Base-by-base conservation (phyloP, 2,329 filamentous ascomycete species). In the Fusarium sp. region DNA sequence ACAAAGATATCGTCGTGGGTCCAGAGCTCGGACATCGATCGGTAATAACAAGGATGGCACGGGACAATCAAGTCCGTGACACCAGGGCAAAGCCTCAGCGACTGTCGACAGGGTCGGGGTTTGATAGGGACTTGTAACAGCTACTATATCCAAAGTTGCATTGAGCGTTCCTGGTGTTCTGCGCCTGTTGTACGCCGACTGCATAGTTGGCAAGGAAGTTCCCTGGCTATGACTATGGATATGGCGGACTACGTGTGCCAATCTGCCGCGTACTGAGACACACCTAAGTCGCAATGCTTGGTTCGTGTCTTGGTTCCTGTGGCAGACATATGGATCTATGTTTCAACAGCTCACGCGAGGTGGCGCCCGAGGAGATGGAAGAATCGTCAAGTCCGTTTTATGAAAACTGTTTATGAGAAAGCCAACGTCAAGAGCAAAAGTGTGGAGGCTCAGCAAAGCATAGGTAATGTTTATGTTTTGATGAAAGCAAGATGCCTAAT, bases 11-110 rank as follows among this genome's bases (percentile, higher is more conserved):
- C 57, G 50, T n/a, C 66, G 38, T 50, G 67, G 67, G 53, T 68
- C 58, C 31, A 49, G 57, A 67, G 66, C 67, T 70, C 57, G 53
- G 66, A 62, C 66, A 63, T 53, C 38, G 57, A 70, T 67, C 66
- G 62, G 57, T 44, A 69, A 66, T 45, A 57, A 55, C 66, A 69
- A 56, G 66, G 66, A 33, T 69, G 53, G 52, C 66, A 67, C 49
- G 40, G 62, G 43, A 42, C 57, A 58, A 34, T 52, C 15, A 34
- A 57, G 40, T 58, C 43, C 44, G 38, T 42, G 49, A 42, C 38
- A 38, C 54, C 62, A 67, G 44, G 57, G n/a, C 24, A 46, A 65
- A 46, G 34, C 33, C 44, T 65, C 49, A 31, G 17, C 36, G 33
- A 33, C 22, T 36, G 43, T 44, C 8, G 39, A 44, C 56, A 62